Evolutionary conservation across 164 flowering plant genomes (phyloP), one percentile per base, ranked within the genome.

Genomic region (Magnolia officinalis): DNA sequence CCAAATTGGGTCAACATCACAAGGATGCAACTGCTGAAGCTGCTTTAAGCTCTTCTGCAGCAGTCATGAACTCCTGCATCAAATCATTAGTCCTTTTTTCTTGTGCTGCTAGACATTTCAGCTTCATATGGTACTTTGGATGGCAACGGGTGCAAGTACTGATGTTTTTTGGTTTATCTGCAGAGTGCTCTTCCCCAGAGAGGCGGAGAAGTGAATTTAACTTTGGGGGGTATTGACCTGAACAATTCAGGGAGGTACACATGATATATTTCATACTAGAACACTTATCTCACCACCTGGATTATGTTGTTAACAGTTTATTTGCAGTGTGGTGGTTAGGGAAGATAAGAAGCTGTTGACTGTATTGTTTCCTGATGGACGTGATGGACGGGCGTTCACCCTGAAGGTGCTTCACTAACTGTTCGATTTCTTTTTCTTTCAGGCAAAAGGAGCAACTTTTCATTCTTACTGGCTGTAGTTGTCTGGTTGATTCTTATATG

Each of bases 301-400:
- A 64, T 76, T 52, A 81, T 50, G 10, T 16, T 55, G 59, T 19
- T 50, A 70, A 49, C 26, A 50, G 21, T 14, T 70, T 49, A 72
- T 69, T 73, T 89, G 83, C 88, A 96, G 99, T 81, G 99, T 96
- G 80, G 98, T 96, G 78, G 97, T 92, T 26, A 85, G 98, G 84
- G 99, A 94, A 80, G 98, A 96, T 82, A 96, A 96, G 82, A 94
- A 92, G 76, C 85, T 96, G 66, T 78, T 96, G 71, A 96, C 99
- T 74, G 99, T 96, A 21, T 82, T 96, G 78, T 96, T 96, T 84
- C 99, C 99, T 77, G 99, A 94, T 87, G 98, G 99, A 67, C 99
- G 99, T 83, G 98, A 96, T 87, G 98, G 98, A 50, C 85, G 99
- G 20, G 96, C 97, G 7, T 96, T 96, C 81, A 94, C 98, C 21